Evolutionary conservation across 2,329 filamentous ascomycete genomes (phyloP).

Genomic region (Grosmannia penicillata): DNA sequence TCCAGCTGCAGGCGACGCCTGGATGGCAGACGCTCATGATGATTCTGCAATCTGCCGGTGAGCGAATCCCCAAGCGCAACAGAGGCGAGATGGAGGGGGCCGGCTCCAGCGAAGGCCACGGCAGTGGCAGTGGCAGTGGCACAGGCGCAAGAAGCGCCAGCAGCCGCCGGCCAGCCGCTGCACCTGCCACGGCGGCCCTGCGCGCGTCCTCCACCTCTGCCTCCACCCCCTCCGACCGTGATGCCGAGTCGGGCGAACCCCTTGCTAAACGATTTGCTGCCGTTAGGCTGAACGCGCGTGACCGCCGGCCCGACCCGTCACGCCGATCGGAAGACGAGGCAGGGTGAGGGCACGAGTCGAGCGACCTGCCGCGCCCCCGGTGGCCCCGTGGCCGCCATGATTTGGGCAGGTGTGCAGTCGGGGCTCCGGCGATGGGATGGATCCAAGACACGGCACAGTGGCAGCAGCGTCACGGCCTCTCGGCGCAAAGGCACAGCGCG

Average conservation of each 20-base stretch:
- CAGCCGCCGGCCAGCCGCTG: too few species aligned
- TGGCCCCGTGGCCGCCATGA: too few species aligned
- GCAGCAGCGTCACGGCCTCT: too few species aligned
- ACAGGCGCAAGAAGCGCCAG: too few species aligned
- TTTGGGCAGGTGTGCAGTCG: too few species aligned
- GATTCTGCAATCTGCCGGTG: slow-evolving; percentile 94
- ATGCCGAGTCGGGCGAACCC: slow-evolving; percentile 29
- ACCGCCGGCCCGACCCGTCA: neutral
- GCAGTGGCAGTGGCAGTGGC: neutral
- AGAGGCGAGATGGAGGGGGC: slow-evolving; percentile 17
- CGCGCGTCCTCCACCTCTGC: neutral
- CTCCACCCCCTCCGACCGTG: slow-evolving; percentile 8
- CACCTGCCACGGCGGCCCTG: neutral
- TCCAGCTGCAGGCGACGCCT: slow-evolving; percentile 70
- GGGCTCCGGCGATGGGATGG: too few species aligned
- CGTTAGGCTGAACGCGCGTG: slow-evolving; percentile 40
- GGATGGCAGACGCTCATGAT: slow-evolving; percentile 91
- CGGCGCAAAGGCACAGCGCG: too few species aligned
- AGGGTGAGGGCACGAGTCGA: neutral
- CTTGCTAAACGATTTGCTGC: slow-evolving; percentile 54
- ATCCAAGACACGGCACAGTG: too few species aligned
- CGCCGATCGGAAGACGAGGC: neutral
- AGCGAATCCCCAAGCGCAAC: slow-evolving; percentile 71
- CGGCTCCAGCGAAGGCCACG: slow-evolving; percentile 1
- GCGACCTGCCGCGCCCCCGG: too few species aligned